Conservation (phyloP, 192 early-diverging fungal species). For the Rhizoclosmatium globosum region DNA sequence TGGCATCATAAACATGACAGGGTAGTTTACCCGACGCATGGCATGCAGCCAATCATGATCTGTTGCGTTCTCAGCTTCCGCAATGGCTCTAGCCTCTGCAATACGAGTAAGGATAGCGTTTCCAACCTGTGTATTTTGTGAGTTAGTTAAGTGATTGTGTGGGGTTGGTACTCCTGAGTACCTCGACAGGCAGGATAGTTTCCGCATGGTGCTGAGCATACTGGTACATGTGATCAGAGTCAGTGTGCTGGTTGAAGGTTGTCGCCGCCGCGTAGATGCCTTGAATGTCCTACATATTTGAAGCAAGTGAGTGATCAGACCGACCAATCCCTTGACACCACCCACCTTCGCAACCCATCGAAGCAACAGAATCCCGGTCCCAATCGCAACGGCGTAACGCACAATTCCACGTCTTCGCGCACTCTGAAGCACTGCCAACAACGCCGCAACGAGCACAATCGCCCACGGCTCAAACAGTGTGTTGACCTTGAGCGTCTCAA, state of each 20-base stretch:
- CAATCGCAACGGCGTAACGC: conserved; percentile 13
- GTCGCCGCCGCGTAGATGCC: conserved; percentile 15
- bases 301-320: not conserved
- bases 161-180: not conserved
- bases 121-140: not conserved
- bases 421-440: not conserved
- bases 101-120: conserved; percentile 6
- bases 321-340: not conserved
- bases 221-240: conserved; percentile 11
- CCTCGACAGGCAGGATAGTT: conserved; percentile 18
- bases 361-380: not conserved
- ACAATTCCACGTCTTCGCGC: conserved; percentile 19
- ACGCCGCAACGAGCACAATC: not conserved
- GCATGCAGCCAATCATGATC: conserved; percentile 40
- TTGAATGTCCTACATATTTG: not conserved
- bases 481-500: not conserved
- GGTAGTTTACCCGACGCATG: conserved; percentile 17
- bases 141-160: not conserved
- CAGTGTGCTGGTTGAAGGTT: conserved; percentile 29
- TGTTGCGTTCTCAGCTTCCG: conserved; percentile 28
- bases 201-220: conserved; percentile 35
- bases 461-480: conserved; percentile 15
- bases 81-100: conserved; percentile 12
- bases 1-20: conserved; percentile 23
- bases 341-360: conserved; percentile 23